Base-by-base conservation (phyloP, 768 basidiomycete species). In the Collybia mongolica region DNA sequence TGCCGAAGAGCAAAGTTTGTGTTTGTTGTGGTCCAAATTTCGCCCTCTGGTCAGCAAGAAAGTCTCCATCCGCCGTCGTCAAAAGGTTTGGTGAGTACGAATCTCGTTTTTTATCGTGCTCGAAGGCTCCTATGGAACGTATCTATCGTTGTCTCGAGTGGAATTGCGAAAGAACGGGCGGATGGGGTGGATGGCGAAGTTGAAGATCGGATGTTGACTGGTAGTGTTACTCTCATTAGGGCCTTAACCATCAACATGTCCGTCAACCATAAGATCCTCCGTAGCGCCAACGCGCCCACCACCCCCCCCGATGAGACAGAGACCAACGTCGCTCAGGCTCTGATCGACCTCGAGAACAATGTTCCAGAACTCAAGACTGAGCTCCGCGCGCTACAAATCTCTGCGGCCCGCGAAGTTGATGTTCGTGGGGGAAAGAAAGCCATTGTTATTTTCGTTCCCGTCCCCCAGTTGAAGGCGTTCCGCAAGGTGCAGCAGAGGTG, bases 361-460 rank as follows among this genome's bases (percentile, higher is more conserved):
- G 95, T 98, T 53, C 91, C 95, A 55, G 97, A 99, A 74, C 88
- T 99, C 77, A 99, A 98, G 86, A 66, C 81, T 51, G 97, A 99
- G 79, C 87, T 99, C 57, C 87, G 95, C 43, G 84, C 87, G 53
- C 85, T 99, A 60, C 94, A 98, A 68, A 98, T 99, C 75, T 96
- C 93, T 60, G 92, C 95, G 57, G 97, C 97, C 58, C 94, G 94
- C 65, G 97, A 99, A 75, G 90, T 99, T 60, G 97, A 99, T 68
- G 95, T 98, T 62, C 92, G 94, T 64, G 97, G 96, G 56, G 97
- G 97, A 67, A 98, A 97, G 80, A 99, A 98, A 81, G 97, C 97
- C 46, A 95, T 99, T 63, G 93, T 99, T 56, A 78, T 99, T 71
- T 99, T 99, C 66, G 95, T 98, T 41, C 97, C 97, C 50, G 88